These are phyloP conservation scores for Cercophora scortea DNA, from an alignment of 495 filamentous ascomycete genomes.

Conservation along the genomic window DNA sequence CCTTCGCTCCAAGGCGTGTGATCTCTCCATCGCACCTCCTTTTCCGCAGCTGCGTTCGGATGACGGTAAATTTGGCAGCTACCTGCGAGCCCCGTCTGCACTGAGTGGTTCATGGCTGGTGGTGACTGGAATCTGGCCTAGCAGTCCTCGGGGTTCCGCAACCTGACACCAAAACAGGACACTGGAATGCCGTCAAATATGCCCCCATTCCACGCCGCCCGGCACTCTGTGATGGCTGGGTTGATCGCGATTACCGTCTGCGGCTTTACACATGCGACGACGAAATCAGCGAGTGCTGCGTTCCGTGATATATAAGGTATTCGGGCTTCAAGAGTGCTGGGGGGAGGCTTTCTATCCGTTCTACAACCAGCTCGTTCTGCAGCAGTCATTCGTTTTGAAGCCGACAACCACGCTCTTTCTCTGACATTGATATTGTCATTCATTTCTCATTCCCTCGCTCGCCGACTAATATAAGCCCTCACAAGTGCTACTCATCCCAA, in stretches of 20 bases:
- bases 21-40: too few relatives aligned
- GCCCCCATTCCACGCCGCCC: constrained; percentile 3
- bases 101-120: background rate
- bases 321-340: background rate
- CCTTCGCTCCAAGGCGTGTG: too few relatives aligned
- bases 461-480: too few relatives aligned
- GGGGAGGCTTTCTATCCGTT: too few relatives aligned
- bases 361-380: too few relatives aligned
- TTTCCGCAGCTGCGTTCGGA: background rate
- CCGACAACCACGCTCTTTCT: too few relatives aligned
- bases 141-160: background rate
- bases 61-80: background rate
- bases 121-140: background rate
- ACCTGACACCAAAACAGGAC: background rate
- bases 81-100: too few relatives aligned
- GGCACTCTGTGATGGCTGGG: background rate
- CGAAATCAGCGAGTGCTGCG: background rate
- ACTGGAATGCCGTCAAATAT: constrained; percentile 7
- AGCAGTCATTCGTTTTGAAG: too few relatives aligned
- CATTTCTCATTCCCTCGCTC: too few relatives aligned
- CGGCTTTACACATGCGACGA: background rate
- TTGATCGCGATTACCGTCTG: background rate
- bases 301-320: background rate
- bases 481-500: too few relatives aligned
- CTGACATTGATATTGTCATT: too few relatives aligned